Evolutionary conservation across 2,329 filamentous ascomycete species (phyloP).

Genomic region (Epichloe festucae): DNA sequence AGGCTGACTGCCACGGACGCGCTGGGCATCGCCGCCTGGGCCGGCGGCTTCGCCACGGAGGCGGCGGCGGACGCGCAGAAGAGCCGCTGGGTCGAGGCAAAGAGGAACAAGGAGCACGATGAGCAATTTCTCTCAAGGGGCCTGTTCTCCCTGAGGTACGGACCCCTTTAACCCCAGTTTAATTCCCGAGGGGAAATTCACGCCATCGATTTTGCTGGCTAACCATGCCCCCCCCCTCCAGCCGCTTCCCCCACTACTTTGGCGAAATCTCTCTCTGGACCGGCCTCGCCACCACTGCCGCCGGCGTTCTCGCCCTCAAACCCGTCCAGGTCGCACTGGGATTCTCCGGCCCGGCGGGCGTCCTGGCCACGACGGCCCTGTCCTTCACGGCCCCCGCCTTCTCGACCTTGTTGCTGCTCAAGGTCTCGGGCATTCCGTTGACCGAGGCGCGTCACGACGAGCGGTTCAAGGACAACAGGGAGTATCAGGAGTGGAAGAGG

Average conservation of each 20-base stretch:
- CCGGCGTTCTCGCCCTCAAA: slow-evolving; percentile 40
- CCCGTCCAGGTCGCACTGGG: slow-evolving; percentile 46
- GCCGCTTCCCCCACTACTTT: slow-evolving; percentile 56
- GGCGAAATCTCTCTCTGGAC: slow-evolving; percentile 60
- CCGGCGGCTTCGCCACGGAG: slow-evolving; percentile 47
- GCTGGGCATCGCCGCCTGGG: slow-evolving; percentile 43
- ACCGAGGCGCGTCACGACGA: slow-evolving; percentile 59
- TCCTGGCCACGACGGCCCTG: slow-evolving; percentile 24
- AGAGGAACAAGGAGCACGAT: slow-evolving; percentile 50
- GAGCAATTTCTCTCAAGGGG: slow-evolving; percentile 54
- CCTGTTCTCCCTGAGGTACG: slow-evolving; percentile 41
- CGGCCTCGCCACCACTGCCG: slow-evolving; percentile 47
- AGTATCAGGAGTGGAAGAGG: slow-evolving; percentile 56
- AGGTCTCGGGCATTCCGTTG: slow-evolving; percentile 51
- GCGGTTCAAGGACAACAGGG: slow-evolving; percentile 47
- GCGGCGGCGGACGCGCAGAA: slow-evolving; percentile 52
- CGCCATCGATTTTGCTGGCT: too few species aligned
- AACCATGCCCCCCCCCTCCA: too few species aligned
- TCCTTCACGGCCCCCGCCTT: slow-evolving; percentile 50
- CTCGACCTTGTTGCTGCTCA: slow-evolving; percentile 47
- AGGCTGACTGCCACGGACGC: slow-evolving; percentile 37
- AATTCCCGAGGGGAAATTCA: too few species aligned
- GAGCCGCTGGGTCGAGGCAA: slow-evolving; percentile 44
- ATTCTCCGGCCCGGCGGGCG: slow-evolving; percentile 26
- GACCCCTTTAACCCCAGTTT: too few species aligned